Base-by-base conservation (phyloP, 345 rosid genomes). In the Eucalyptus marginata region DNA sequence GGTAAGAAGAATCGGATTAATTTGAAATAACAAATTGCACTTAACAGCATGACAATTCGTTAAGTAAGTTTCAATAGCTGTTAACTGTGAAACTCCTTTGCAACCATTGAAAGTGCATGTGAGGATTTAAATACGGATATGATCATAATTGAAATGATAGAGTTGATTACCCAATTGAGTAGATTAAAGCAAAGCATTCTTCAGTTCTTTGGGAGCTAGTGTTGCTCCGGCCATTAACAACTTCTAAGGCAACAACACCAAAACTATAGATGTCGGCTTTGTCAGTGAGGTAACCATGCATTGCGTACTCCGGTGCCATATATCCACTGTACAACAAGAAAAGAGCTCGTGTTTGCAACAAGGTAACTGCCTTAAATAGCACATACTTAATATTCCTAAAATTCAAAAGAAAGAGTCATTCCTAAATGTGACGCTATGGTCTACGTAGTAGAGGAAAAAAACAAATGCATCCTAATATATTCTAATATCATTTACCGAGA, bases 301-400 rank as follows among this genome's bases (percentile, higher is more conserved):
- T 86, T 31, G 92, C 92, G 58, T 93, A 93, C 84, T 93, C 93
- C 1, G 93, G 91, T 46, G 92, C 93, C 93, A 93, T 89, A 68
- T 91, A 93, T 56, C 93, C 92, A 76, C 92, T 93, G 58, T 84
- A 89, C 68, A 31, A 25, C 11, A 27, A 80, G 5, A 25, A 29
- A 27, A 58, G 15, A 62, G 66, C n/a, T 59, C 5, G n/a, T 25
- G 66, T 59, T 59, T 59, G 66, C 31, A 59, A 59, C 64, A 25
- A 27, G 31, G 31, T 11, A 59, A 27, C n/a, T 5, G 7, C 29
- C 66, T 59, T 59, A 59, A 59, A 59, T 11, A 27, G 66, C 66
- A 11, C n/a, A 25, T 27, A 6, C 15, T 59, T 27, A 59, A 59
- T 25, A 11, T 59, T 25, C n/a, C n/a, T 27, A 56, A 22, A 56